Percentiles rank a stretch among this genome's conserved stretches.
Evolutionary conservation across 2,329 filamentous ascomycete species (phyloP).

Genomic region (Colletotrichum costaricense): DNA sequence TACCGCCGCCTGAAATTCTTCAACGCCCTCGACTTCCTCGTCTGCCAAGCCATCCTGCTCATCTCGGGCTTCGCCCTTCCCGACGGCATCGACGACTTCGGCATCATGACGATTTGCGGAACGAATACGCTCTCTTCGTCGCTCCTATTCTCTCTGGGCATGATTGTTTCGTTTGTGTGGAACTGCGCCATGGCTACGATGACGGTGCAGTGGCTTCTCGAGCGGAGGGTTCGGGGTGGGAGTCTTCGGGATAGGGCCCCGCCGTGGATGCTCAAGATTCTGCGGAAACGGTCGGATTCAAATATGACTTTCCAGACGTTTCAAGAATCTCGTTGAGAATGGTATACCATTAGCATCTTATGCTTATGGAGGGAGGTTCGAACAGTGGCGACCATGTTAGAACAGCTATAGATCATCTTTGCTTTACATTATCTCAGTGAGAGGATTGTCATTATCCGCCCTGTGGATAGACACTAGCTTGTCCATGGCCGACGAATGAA

Average conservation of each 20-base stretch:
- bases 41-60: slow-evolving; percentile 29
- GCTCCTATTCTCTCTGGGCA: slow-evolving; percentile 27
- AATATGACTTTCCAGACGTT: not conserved
- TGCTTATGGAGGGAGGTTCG: no score
- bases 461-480: no score
- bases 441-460: no score
- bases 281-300: slow-evolving; percentile 7
- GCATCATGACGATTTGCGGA: slow-evolving; percentile 24
- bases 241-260: slow-evolving; percentile 15
- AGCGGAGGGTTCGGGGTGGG: slow-evolving; percentile 14
- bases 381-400: no score
- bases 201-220: slow-evolving; percentile 31
- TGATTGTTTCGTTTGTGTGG: slow-evolving; percentile 31
- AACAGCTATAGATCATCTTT: no score
- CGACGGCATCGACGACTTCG: slow-evolving; percentile 31
- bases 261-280: slow-evolving; percentile 28
- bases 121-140: slow-evolving; percentile 19
- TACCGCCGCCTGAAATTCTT: slow-evolving; percentile 25
- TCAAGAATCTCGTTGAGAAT: not conserved
- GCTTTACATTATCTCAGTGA: no score
- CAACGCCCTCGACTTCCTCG: slow-evolving; percentile 23
- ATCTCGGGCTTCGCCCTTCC: slow-evolving; percentile 32
- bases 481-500: no score
- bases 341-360: no score
- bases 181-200: slow-evolving; percentile 33